A percentile compares a stretch with the other conserved stretches of the same genome.
These are phyloP conservation scores for Ascochyta clinopodiicola DNA, from an alignment of 2,329 filamentous ascomycete species.

Conservation along the genomic window DNA sequence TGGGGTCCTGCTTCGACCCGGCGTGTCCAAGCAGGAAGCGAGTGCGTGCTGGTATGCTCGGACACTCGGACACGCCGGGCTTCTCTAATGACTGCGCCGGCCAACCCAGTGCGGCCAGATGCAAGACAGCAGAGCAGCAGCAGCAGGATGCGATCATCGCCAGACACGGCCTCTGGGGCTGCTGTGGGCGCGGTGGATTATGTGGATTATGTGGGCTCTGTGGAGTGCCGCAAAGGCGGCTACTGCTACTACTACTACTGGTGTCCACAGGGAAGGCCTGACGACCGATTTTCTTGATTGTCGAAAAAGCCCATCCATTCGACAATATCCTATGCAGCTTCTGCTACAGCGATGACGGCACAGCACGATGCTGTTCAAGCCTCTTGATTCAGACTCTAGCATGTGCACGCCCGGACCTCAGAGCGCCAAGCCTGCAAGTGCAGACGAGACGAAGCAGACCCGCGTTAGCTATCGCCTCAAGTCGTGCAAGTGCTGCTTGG, in stretches of 20 bases:
- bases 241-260: no score
- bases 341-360: slow-evolving; percentile 13
- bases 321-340: not conserved
- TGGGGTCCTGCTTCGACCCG: slow-evolving; percentile 20
- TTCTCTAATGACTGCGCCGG: slow-evolving; percentile 11
- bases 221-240: no score
- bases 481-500: slow-evolving; percentile 1
- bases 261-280: slow-evolving; percentile 1
- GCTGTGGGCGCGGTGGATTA: not conserved
- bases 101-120: slow-evolving; percentile 21
- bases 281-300: not conserved
- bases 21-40: not conserved
- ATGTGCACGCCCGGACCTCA: no score
- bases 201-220: not conserved
- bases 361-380: slow-evolving; percentile 1
- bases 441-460: slow-evolving; percentile 2
- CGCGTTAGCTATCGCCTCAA: not conserved
- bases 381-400: not conserved
- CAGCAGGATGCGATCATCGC: slow-evolving; percentile 21
- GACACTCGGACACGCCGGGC: not conserved
- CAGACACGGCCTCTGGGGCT: not conserved
- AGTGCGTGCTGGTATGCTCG: not conserved
- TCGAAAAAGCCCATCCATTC: slow-evolving; percentile 1
- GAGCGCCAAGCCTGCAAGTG: no score
- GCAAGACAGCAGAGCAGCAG: slow-evolving; percentile 20